These are phyloP conservation scores for Oxyria digyna DNA, from an alignment of 148 eudicot genomes.

Conservation along the genomic window DNA sequence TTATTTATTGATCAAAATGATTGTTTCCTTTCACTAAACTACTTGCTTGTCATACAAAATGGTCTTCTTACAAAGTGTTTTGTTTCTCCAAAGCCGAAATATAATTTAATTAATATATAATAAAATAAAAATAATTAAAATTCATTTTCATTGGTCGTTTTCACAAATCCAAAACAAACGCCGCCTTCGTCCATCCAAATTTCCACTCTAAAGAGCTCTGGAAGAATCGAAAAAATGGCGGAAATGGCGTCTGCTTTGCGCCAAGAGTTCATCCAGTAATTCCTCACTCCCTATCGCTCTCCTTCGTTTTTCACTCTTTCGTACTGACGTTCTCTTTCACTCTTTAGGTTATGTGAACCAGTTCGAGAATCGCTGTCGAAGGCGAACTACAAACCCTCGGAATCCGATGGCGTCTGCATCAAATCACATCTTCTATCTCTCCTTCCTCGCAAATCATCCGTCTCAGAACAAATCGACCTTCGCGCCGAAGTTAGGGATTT, in stretches of 20 bases:
- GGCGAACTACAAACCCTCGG: constrained; percentile 47
- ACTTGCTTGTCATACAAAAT: too few species aligned
- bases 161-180: too few species aligned
- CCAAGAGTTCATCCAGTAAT: constrained; percentile 34
- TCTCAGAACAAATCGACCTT: constrained; percentile 8
- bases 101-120: too few species aligned
- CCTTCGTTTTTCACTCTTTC: too few species aligned
- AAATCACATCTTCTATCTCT: constrained; percentile 61
- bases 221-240: constrained; percentile 22
- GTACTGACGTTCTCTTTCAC: background rate
- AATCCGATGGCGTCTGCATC: constrained; percentile 39
- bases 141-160: too few species aligned
- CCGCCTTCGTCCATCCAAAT: too few species aligned
- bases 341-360: constrained; percentile 48
- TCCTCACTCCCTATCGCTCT: constrained; percentile 1
- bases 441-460: constrained; percentile 24
- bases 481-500: constrained; percentile 36
- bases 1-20: too few species aligned
- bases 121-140: too few species aligned
- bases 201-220: background rate
- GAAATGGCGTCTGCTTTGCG: constrained; percentile 16
- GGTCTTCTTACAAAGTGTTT: too few species aligned
- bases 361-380: constrained; percentile 29
- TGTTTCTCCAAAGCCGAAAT: too few species aligned
- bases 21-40: too few species aligned